Evolutionary conservation across 2,329 filamentous ascomycete genomes (phyloP), one percentile per base, ranked within the genome.

Genomic region (Fusarium sambucinum): DNA sequence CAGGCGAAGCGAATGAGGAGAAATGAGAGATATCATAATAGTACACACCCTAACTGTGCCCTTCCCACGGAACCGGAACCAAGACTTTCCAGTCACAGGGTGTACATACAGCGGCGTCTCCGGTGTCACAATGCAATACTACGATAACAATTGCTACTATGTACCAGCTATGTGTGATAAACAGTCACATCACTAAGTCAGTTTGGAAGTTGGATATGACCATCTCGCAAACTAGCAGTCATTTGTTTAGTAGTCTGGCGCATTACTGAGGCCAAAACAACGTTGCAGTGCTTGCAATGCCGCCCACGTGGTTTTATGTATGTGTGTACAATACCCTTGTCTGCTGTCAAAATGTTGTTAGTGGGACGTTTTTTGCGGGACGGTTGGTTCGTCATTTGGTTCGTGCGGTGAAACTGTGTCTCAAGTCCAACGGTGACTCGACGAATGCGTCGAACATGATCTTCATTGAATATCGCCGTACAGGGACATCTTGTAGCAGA

Each of bases 1-100:
- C 63, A 66, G 55, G 64, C 47, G 52, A 64, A 33, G 32, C 29
- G 55, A 61, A 61, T 27, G 58, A 42, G 59, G 59, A 32, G 55
- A 52, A 59, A 52, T 59, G 58, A 56, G 54, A 33, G 21, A 33
- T 19, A 47, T 41, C 47, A 47, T 27, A 38, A 38, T 13, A 37
- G 35, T 38, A 21, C 40, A 53, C 52, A 37, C 63, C 55, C 40
- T 38, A 38, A 38, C 35, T 38, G n/a, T 59, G 38, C 59, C 40
- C 53, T 33, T 40, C 16, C 54, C 55, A 38, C 41, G 46, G 63
- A 44, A 63, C 51, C 37, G 38, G 37, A 63, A 60, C 45, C 46
- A 54, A 30, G 29, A 45, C 32, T 40, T 32, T 29, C 48, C 45
- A 51, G 19, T 35, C 23, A 14, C 48, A 46, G 46, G 50, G 55